These are phyloP conservation scores for Bathelium albidoporum DNA, from an alignment of 495 filamentous ascomycete species.

Conservation along the genomic window DNA sequence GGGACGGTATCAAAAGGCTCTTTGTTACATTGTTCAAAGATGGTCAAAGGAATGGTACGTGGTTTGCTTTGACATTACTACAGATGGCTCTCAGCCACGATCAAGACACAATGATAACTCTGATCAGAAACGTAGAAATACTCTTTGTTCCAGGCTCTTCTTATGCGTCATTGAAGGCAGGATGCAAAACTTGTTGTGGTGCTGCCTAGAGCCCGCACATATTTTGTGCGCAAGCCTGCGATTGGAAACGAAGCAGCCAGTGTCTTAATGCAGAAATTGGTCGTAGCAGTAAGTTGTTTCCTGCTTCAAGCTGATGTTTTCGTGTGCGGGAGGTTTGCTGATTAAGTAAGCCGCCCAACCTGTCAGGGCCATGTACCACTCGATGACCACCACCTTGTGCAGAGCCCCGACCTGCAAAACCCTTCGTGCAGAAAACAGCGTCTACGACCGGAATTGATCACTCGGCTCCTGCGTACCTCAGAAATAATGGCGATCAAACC, in stretches of 20 bases:
- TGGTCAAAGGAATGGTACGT: neutral
- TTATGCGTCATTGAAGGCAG: neutral
- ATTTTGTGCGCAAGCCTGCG: too few relatives aligned
- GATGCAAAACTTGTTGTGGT: too few relatives aligned
- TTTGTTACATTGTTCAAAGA: neutral
- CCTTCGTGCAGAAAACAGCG: neutral
- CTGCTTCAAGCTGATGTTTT: neutral
- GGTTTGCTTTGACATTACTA: neutral
- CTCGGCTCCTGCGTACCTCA: neutral
- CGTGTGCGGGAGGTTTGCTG: neutral
- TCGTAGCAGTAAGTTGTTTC: neutral
- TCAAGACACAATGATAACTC: neutral
- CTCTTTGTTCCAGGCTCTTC: neutral
- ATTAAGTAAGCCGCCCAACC: neutral
- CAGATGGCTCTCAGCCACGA: neutral
- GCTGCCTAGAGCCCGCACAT: too few relatives aligned
- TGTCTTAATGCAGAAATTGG: too few relatives aligned
- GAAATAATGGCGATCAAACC: conserved; percentile 36
- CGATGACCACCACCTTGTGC: neutral
- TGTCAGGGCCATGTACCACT: neutral
- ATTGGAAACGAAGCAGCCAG: too few relatives aligned
- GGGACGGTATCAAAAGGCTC: neutral
- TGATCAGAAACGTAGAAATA: neutral
- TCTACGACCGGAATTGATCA: neutral
- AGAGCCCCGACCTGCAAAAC: neutral